phyloP scores from a whole-genome alignment of 1,139 yeast genomes.

The Protomyces inouyei region DNA sequence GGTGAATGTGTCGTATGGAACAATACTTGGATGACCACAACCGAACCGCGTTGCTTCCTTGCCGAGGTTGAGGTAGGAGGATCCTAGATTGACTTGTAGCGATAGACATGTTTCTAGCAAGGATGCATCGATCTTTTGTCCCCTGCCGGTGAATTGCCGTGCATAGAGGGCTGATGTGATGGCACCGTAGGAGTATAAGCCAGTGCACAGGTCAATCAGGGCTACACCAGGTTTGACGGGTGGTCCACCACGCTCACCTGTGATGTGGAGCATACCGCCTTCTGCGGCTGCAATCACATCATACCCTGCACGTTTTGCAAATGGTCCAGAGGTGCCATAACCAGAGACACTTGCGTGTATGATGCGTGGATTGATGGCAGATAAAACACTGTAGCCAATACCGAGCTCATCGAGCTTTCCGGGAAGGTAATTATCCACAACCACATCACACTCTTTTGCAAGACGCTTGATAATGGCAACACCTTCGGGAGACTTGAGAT shows the following conservation, averaged over 20 bases:
- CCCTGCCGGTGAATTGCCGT: constrained; percentile 39
- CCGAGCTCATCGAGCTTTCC: constrained; percentile 42
- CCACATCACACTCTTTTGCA: constrained; percentile 41
- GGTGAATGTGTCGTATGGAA: constrained; percentile 45
- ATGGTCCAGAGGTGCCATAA: constrained; percentile 44
- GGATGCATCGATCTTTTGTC: constrained; percentile 44
- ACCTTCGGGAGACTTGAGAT: constrained; percentile 41
- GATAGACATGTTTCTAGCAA: constrained; percentile 41
- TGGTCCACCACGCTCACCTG: constrained; percentile 44
- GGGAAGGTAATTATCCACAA: constrained; percentile 45
- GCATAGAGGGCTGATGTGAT: constrained; percentile 42
- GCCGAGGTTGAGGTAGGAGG: constrained; percentile 32
- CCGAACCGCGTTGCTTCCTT: constrained; percentile 41
- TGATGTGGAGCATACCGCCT: constrained; percentile 46
- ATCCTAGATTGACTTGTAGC: constrained; percentile 31
- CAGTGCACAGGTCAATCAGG: constrained; percentile 45
- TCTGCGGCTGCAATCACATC: constrained; percentile 49
- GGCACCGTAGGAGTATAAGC: constrained; percentile 43
- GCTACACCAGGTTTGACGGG: constrained; percentile 48
- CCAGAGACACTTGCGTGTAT: constrained; percentile 44
- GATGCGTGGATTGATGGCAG: constrained; percentile 34
- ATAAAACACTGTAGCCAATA: constrained; percentile 39
- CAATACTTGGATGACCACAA: constrained; percentile 45
- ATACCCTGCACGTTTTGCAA: constrained; percentile 42
- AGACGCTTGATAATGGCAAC: constrained; percentile 38